A percentile compares a stretch with the other conserved stretches of the same genome.
phyloP scores from a whole-genome alignment of 139 green algal species.

The Zygnema circumcarinatum region DNA sequence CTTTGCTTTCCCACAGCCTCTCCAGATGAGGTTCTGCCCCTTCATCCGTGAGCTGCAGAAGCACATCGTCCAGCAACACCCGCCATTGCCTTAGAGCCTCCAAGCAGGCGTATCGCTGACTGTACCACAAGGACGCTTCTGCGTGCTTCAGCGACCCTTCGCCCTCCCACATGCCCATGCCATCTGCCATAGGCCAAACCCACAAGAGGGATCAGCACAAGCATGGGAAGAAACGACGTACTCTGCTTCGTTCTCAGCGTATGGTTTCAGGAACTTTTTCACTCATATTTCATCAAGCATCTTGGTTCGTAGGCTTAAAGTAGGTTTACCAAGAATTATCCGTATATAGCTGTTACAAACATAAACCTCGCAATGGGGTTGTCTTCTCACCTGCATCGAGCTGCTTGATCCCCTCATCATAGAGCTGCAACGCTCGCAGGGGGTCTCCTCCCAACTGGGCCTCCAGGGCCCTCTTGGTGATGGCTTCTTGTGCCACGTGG shows the following conservation, averaged over 20 bases:
- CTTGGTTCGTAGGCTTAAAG: no score
- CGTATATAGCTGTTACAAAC: no score
- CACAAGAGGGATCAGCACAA: background rate
- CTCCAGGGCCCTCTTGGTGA: conserved; percentile 26
- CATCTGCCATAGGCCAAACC: background rate
- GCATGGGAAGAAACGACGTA: background rate
- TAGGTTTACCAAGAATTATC: no score
- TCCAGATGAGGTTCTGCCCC: background rate
- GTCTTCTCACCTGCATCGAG: background rate
- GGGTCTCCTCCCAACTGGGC: conserved; percentile 30
- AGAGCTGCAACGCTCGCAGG: conserved; percentile 13
- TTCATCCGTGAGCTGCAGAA: background rate
- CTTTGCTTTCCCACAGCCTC: background rate
- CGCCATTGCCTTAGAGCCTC: conserved; percentile 35
- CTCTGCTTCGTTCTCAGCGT: background rate
- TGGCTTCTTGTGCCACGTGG: background rate
- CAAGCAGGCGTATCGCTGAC: conserved; percentile 21
- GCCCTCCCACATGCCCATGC: background rate
- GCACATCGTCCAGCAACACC: conserved; percentile 24
- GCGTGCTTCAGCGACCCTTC: background rate
- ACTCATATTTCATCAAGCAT: no score
- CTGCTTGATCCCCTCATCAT: background rate
- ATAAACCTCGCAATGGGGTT: background rate
- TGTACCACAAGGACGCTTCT: conserved; percentile 16
- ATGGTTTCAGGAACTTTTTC: no score